Conservation (phyloP, 495 filamentous ascomycete species). For the Aspergillus affinis region DNA sequence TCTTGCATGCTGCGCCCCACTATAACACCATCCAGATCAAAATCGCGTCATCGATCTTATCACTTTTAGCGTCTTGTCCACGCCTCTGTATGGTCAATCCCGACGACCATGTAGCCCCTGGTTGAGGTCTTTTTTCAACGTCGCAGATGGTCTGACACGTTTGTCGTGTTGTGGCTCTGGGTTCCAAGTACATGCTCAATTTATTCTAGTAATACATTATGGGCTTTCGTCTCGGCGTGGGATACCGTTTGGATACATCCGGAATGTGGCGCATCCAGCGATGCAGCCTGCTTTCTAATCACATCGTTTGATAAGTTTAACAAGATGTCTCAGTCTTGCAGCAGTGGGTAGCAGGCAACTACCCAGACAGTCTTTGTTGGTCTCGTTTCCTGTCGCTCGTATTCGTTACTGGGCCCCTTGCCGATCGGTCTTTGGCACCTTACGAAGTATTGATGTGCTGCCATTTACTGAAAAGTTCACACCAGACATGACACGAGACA, state of each 20-base stretch:
- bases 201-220: not conserved
- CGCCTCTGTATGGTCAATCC: not conserved
- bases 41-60: slow-evolving; percentile 42
- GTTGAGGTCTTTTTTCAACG: not conserved
- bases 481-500: not conserved
- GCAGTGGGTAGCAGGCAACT: not conserved
- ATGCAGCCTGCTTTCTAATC: not conserved
- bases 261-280: not conserved
- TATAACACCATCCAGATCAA: slow-evolving; percentile 37
- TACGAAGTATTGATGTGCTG: not conserved
- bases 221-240: not conserved
- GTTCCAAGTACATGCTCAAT: not conserved
- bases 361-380: not conserved
- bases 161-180: not conserved
- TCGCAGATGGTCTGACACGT: not conserved
- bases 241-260: not conserved
- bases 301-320: not conserved
- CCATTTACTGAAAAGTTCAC: not conserved
- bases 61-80: slow-evolving; percentile 8
- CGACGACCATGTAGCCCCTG: not conserved
- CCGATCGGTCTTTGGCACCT: not conserved
- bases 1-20: slow-evolving; percentile 10
- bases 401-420: not conserved
- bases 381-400: not conserved
- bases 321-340: not conserved